Conservation (phyloP, 1,139 yeast genomes). For the Pneumocystis oryctolagi region DNA sequence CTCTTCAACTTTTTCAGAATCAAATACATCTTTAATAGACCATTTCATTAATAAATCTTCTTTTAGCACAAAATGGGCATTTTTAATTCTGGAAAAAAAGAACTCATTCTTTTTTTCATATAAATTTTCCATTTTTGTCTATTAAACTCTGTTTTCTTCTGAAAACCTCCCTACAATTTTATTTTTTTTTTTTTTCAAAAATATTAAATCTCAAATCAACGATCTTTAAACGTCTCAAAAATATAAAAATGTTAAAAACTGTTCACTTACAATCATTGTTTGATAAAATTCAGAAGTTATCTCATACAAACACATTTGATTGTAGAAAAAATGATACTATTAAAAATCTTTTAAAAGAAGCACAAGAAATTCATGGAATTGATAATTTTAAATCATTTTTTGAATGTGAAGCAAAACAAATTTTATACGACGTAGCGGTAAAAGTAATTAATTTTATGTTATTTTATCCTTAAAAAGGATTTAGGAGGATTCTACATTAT, state of each 20-base stretch:
- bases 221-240: background rate
- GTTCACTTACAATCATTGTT: background rate
- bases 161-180: background rate
- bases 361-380: background rate
- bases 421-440: background rate
- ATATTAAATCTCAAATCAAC: background rate
- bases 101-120: background rate
- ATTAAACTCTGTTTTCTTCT: background rate
- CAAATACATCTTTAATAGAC: slow-evolving; percentile 1
- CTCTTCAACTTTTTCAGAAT: slow-evolving; percentile 6
- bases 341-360: background rate
- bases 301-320: background rate
- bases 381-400: background rate
- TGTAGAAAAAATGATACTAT: background rate
- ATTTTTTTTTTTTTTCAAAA: background rate
- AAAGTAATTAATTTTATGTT: background rate
- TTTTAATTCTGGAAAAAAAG: background rate
- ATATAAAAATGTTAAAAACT: background rate
- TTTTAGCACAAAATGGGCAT: background rate
- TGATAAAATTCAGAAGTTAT: background rate
- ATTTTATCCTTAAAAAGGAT: background rate
- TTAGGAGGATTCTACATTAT: background rate
- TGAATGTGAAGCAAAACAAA: background rate
- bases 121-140: background rate
- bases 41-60: background rate